Percentiles rank a stretch among this genome's conserved stretches.
Conservation (phyloP, 2,329 filamentous ascomycete species). For the Aspergillus arachidicola region DNA sequence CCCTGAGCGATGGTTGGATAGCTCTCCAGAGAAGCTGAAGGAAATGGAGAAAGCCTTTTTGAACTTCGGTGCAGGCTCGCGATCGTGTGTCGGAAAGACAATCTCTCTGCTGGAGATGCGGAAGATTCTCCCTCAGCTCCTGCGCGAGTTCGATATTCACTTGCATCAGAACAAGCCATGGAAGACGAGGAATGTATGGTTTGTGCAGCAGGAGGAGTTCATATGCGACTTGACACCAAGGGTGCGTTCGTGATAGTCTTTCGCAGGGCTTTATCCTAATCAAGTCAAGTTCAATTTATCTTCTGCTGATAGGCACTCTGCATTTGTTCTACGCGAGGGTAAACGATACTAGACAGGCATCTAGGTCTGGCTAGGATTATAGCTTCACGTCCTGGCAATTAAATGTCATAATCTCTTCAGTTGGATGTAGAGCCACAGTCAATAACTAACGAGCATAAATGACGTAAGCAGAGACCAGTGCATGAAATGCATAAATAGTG, state of each 20-base stretch:
- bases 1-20: conserved; percentile 51
- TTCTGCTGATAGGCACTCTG: too few relatives aligned
- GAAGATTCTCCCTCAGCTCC: conserved; percentile 34
- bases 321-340: background rate
- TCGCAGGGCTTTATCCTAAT: background rate
- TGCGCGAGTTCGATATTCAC: conserved; percentile 12
- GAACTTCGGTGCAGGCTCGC: conserved; percentile 33
- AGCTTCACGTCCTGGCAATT: too few relatives aligned
- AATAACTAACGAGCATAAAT: background rate
- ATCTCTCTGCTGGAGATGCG: conserved; percentile 38
- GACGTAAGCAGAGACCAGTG: background rate
- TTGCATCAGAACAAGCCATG: background rate
- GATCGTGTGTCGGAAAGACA: conserved; percentile 37
- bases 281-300: background rate
- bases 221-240: background rate
- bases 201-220: conserved; percentile 1
- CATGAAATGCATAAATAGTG: background rate
- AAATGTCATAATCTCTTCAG: background rate
- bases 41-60: conserved; percentile 36
- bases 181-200: conserved; percentile 2
- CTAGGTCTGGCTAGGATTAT: background rate
- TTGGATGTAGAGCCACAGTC: background rate
- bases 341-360: background rate
- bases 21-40: conserved; percentile 24
- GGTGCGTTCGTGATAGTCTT: background rate